Conservation (phyloP, 73 alveolate genomes). For the Paramecium sonneborni region DNA sequence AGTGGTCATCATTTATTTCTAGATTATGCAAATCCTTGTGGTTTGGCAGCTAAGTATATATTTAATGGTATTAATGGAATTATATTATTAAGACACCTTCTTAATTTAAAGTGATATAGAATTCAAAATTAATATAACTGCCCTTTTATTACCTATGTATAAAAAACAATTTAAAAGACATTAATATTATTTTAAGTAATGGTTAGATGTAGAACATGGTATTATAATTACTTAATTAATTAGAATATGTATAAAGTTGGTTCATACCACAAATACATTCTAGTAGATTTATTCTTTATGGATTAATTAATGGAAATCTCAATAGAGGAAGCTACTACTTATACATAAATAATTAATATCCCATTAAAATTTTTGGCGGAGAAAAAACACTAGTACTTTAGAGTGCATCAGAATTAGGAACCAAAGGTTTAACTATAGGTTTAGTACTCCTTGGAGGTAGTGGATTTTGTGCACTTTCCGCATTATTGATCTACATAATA, state of each 20-base stretch:
- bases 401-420: slow-evolving; percentile 57
- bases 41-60: slow-evolving; percentile 38
- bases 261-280: neutral
- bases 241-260: slow-evolving; percentile 25
- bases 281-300: neutral
- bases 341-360: neutral
- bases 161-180: neutral
- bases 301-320: neutral
- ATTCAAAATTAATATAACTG: neutral
- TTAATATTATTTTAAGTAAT: neutral
- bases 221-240: neutral
- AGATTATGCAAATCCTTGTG: slow-evolving; percentile 46
- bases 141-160: slow-evolving; percentile 6
- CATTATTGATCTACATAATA: neutral
- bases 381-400: neutral
- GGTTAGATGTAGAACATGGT: slow-evolving; percentile 48
- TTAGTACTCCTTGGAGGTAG: slow-evolving; percentile 22
- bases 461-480: neutral
- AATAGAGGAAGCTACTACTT: neutral
- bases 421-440: neutral
- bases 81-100: neutral
- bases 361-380: neutral
- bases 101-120: neutral
- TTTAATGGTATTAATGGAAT: neutral
- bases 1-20: neutral